Percentiles rank a stretch among this genome's conserved stretches.
These are phyloP conservation scores for Blastomyces percursus DNA, from an alignment of 2,329 filamentous ascomycete genomes.

Conservation along the genomic window DNA sequence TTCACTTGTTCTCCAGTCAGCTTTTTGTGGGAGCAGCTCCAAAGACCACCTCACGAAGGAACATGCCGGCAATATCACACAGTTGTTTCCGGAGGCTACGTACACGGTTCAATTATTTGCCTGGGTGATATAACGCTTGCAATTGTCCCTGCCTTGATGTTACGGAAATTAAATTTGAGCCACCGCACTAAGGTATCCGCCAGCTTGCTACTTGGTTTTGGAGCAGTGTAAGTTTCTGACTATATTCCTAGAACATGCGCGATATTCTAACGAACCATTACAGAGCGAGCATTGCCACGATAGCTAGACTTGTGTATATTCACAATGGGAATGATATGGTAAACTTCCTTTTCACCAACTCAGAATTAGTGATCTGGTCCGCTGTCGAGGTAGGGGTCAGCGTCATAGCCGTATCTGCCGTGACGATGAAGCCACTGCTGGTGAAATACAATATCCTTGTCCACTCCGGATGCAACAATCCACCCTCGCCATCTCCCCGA, in stretches of 20 bases:
- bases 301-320: neutral
- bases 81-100: neutral
- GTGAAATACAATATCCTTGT: neutral
- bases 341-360: neutral
- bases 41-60: neutral
- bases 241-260: neutral
- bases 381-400: neutral
- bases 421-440: neutral
- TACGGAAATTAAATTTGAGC: neutral
- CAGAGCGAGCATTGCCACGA: neutral
- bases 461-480: neutral
- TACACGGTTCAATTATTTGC: neutral
- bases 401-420: neutral
- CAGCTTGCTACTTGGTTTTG: neutral
- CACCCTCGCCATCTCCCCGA: neutral
- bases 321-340: neutral
- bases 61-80: neutral
- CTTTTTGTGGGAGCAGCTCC: slow-evolving; percentile 1
- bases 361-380: neutral
- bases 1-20: neutral
- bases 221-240: neutral
- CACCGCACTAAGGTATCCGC: neutral
- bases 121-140: neutral
- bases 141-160: neutral
- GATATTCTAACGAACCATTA: neutral